Evolutionary conservation across 495 filamentous ascomycete species (phyloP).

Genomic region (Penicillium samsonianum): DNA sequence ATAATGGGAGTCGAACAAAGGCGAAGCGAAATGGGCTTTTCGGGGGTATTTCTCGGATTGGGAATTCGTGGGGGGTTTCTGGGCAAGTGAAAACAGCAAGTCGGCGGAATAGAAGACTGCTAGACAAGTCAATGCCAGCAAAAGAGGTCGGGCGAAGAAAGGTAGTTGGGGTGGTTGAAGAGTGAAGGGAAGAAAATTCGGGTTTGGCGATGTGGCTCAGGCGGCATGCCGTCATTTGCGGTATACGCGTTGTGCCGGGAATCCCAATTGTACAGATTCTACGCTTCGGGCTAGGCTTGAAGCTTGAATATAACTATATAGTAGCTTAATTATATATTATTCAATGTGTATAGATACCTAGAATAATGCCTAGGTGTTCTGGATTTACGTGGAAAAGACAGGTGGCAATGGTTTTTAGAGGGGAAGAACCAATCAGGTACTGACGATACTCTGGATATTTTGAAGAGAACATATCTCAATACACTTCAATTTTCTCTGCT

Average conservation of each 20-base stretch:
- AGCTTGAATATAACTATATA: neutral
- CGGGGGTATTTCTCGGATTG: conserved; percentile 4
- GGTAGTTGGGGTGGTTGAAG: conserved; percentile 35
- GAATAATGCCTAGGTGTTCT: neutral
- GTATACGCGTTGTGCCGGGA: neutral
- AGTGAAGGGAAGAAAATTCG: conserved; percentile 39
- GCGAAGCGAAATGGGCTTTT: conserved; percentile 5
- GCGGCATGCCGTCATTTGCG: conserved; percentile 36
- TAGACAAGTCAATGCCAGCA: conserved; percentile 60
- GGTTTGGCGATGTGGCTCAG: conserved; percentile 24
- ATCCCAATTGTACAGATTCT: neutral
- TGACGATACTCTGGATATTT: neutral
- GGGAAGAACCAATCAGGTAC: neutral
- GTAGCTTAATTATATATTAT: neutral
- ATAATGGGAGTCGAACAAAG: conserved; percentile 11
- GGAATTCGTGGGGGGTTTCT: neutral
- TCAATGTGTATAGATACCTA: neutral
- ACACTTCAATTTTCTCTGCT: neutral
- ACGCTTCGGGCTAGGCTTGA: neutral
- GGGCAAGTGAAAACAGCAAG: conserved; percentile 13
- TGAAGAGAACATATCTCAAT: neutral
- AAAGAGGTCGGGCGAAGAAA: conserved; percentile 38
- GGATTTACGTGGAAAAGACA: neutral
- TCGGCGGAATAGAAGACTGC: conserved; percentile 27
- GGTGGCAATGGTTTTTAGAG: neutral